Evolutionary conservation across 805 yeast species (phyloP), one percentile per base, ranked within the genome.

Genomic region (Scheffersomyces stipitis): DNA sequence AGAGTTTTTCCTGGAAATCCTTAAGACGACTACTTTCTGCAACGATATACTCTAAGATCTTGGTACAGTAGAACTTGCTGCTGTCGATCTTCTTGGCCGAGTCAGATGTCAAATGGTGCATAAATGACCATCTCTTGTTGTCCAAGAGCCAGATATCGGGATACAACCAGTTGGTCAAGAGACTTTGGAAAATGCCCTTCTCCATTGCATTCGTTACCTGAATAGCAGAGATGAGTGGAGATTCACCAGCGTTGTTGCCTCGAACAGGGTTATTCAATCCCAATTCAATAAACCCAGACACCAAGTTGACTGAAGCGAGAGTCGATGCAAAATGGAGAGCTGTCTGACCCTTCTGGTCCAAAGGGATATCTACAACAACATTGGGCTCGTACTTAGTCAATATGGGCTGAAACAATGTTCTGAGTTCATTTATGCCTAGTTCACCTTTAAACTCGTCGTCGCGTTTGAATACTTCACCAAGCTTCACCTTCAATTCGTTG

Each of bases 161-260:
- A 56, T 85, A 86, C 18, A 91, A 62, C 52, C 80, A 69, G 24
- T 57, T 45, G 48, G 81, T 83, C 36, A 93, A 66, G 34, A 93
- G 61, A 35, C 77, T 76, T 34, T 75, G 75, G 62, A 93, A 93
- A 13, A 86, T 77, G 0, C 84, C 80, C 43, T 79, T 76, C 47
- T 88, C 96, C 63, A 83, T 82, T 43, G 89, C 76, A 54, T 86
- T 88, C 35, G 89, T 89, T 36, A 80, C 96, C 60, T 76, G 79
- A 20, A 90, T 86, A 0, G 96, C 86, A 23, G 95, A 76, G 8
- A 89, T 78, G 26, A 64, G 52, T 1, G 69, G 64, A 4, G 69
- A 56, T 42, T 67, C 71, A 1, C 75, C 75, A 18, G 46, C 46
- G 23, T 46, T 42, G 31, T 62, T 61, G 1, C 75, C 75, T 33